These are phyloP conservation scores for Phialocephala subalpina DNA, from an alignment of 2,329 filamentous ascomycete species.

Conservation along the genomic window DNA sequence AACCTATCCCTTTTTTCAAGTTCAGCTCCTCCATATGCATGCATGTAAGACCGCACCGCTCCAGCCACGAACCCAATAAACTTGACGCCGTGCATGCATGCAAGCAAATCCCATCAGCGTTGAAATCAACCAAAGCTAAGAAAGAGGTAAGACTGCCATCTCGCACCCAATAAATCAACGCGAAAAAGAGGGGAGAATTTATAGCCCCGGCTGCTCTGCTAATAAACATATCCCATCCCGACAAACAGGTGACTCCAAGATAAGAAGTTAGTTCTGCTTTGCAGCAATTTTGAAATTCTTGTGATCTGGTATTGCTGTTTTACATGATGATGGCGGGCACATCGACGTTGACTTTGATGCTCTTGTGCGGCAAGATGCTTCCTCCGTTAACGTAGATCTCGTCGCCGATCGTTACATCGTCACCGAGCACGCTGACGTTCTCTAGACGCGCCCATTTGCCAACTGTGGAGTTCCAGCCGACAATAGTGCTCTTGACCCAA, in stretches of 20 bases:
- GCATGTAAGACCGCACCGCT: conserved; percentile 6
- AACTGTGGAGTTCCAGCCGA: conserved; percentile 97
- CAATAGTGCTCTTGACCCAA: conserved; percentile 98
- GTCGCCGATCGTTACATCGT: conserved; percentile 97
- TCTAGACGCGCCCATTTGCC: conserved; percentile 96
- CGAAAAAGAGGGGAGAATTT: conserved; percentile 5
- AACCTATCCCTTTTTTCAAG: neutral
- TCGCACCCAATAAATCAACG: neutral
- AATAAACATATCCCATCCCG: conserved; percentile 1
- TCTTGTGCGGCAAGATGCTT: conserved; percentile 96
- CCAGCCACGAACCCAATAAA: neutral
- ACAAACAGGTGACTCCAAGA: neutral
- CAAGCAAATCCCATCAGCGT: conserved; percentile 11
- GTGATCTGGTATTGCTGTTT: conserved; percentile 32
- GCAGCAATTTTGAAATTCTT: conserved; percentile 2
- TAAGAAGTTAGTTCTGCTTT: neutral
- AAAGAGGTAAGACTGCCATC: conserved; percentile 6
- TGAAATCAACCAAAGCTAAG: neutral
- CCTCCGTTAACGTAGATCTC: conserved; percentile 99
- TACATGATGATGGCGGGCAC: conserved; percentile 75
- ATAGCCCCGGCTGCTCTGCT: neutral
- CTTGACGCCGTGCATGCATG: conserved; percentile 14
- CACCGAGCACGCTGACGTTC: conserved; percentile 97
- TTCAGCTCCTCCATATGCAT: conserved; percentile 14
- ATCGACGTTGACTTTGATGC: conserved; percentile 98